phyloP scores from a whole-genome alignment of 2,329 filamentous ascomycete genomes.

The Fusarium abutilonis region DNA sequence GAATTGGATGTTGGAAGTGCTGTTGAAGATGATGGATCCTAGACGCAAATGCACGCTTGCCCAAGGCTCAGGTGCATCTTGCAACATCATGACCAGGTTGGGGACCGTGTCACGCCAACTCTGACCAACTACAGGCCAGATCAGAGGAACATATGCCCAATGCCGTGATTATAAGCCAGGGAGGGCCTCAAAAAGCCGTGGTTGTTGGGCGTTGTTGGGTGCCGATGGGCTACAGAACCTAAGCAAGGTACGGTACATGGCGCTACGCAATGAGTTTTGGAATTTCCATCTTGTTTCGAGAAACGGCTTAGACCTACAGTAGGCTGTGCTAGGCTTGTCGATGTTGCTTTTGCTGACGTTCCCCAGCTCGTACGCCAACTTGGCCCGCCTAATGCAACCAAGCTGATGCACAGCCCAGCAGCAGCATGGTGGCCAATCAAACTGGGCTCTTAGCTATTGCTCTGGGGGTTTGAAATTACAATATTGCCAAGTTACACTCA shows the following conservation, averaged over 20 bases:
- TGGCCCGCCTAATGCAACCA: constrained; percentile 15
- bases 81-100: constrained; percentile 26
- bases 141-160: constrained; percentile 8
- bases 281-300: constrained; percentile 33
- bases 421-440: constrained; percentile 18
- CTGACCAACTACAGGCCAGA: constrained; percentile 24
- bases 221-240: constrained; percentile 29
- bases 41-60: constrained; percentile 30
- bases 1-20: background rate
- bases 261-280: constrained; percentile 7
- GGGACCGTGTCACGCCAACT: constrained; percentile 28
- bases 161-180: constrained; percentile 17
- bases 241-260: constrained; percentile 4
- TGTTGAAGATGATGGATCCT: constrained; percentile 9
- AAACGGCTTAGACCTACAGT: constrained; percentile 1
- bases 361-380: constrained; percentile 5
- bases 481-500: constrained; percentile 11
- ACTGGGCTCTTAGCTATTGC: background rate
- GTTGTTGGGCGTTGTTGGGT: constrained; percentile 36
- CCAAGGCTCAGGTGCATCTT: constrained; percentile 36
- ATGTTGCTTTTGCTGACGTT: constrained; percentile 1
- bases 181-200: constrained; percentile 33
- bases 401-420: constrained; percentile 17
- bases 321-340: constrained; percentile 9
- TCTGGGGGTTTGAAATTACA: constrained; percentile 19